Percentiles rank a stretch among this genome's conserved stretches.
phyloP scores from a whole-genome alignment of 352 stramenopile species.

The Phytopythium ostracodes region DNA sequence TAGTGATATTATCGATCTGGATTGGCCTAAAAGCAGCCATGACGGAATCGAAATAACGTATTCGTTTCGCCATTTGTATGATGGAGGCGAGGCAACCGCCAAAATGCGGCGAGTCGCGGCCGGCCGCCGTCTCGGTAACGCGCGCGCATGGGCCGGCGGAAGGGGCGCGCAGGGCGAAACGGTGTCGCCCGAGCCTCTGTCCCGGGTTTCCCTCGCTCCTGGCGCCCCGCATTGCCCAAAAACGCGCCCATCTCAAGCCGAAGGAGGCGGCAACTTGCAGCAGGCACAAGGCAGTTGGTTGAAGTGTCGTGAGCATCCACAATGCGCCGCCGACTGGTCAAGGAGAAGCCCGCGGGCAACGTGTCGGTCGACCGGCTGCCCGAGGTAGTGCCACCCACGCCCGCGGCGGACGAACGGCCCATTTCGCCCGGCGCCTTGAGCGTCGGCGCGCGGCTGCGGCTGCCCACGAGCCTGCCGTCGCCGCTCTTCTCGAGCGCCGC shows the following conservation, averaged over 20 bases:
- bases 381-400: slow-evolving; percentile 12
- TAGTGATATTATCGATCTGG: neutral
- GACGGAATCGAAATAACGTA: neutral
- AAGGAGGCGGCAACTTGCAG: neutral
- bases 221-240: neutral
- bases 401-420: slow-evolving; percentile 7
- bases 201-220: too few species aligned
- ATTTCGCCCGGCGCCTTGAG: neutral
- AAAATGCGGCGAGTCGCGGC: neutral
- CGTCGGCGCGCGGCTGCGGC: neutral
- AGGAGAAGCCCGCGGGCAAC: slow-evolving; percentile 13
- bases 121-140: neutral
- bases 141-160: neutral
- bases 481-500: slow-evolving; percentile 4
- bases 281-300: too few species aligned
- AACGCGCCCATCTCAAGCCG: neutral
- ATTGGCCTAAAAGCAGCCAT: neutral
- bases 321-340: slow-evolving; percentile 21
- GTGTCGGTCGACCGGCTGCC: slow-evolving; percentile 14
- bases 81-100: neutral
- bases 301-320: neutral
- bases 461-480: slow-evolving; percentile 3
- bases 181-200: neutral
- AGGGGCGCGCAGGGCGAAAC: neutral
- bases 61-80: neutral